These are phyloP conservation scores for Cyclotella cryptica DNA, from an alignment of 108 stramenopile genomes.

Conservation along the genomic window DNA sequence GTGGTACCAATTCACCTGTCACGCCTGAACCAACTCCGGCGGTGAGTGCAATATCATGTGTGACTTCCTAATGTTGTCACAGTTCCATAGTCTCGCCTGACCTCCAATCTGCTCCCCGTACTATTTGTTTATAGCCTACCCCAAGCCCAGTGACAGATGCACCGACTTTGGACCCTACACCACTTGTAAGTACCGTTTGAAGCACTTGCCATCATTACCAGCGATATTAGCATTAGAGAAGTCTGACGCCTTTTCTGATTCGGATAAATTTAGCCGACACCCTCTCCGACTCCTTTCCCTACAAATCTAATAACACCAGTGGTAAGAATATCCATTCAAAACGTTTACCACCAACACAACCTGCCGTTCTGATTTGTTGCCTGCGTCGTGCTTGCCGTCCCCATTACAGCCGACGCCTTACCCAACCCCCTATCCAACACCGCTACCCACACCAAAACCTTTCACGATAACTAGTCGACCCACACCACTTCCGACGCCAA, in stretches of 20 bases:
- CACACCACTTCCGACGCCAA: slow-evolving; percentile 21
- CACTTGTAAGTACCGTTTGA: neutral
- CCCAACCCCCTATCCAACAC: slow-evolving; percentile 15
- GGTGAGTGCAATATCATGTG: neutral
- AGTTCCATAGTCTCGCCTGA: neutral
- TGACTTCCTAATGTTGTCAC: too few relatives aligned
- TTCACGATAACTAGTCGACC: neutral
- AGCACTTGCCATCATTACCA: neutral
- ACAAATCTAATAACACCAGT: slow-evolving; percentile 13
- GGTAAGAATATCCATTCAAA: neutral
- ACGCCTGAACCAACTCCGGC: neutral
- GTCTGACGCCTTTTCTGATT: too few relatives aligned
- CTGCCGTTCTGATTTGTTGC: too few relatives aligned
- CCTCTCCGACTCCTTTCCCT: neutral
- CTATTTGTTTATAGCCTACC: neutral
- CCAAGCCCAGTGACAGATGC: slow-evolving; percentile 4
- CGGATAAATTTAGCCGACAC: neutral
- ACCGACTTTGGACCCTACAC: slow-evolving; percentile 15
- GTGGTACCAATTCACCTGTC: neutral
- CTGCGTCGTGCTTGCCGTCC: neutral
- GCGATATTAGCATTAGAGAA: too few relatives aligned
- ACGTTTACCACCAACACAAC: neutral
- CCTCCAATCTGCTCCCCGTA: neutral
- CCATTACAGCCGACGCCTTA: slow-evolving; percentile 1
- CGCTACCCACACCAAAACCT: slow-evolving; percentile 23